Conservation (phyloP, 371 early-diverging fungal genomes). For the Saksenaea vasiformis region DNA sequence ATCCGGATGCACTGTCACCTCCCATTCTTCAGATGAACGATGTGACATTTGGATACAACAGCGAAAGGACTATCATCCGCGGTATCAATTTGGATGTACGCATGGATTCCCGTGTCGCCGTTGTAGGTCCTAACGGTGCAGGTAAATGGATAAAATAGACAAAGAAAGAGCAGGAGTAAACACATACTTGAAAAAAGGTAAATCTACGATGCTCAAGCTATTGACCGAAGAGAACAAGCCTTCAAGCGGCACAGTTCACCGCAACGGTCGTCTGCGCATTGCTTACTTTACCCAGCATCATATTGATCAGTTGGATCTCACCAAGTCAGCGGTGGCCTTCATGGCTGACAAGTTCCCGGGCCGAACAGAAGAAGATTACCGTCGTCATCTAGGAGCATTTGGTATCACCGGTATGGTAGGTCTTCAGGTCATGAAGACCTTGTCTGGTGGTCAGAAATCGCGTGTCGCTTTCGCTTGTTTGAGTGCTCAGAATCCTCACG, state of each 20-base stretch:
- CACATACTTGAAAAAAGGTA: slow-evolving; percentile 39
- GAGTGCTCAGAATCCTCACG: slow-evolving; percentile 90
- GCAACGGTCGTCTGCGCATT: slow-evolving; percentile 93
- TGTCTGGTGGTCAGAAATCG: slow-evolving; percentile 98
- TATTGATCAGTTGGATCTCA: slow-evolving; percentile 93
- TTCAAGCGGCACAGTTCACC: slow-evolving; percentile 75
- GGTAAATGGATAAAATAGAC: slow-evolving; percentile 57
- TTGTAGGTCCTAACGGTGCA: slow-evolving; percentile 91
- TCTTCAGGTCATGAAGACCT: slow-evolving; percentile 89
- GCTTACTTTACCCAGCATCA: slow-evolving; percentile 98
- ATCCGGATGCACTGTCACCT: slow-evolving; percentile 83
- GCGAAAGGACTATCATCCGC: slow-evolving; percentile 71
- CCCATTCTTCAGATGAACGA: slow-evolving; percentile 94
- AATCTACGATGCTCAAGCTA: slow-evolving; percentile 89
- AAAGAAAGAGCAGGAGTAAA: slow-evolving; percentile 14
- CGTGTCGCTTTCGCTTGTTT: slow-evolving; percentile 96
- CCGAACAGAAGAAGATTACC: slow-evolving; percentile 92
- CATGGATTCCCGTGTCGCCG: slow-evolving; percentile 95
- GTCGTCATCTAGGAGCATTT: slow-evolving; percentile 91
- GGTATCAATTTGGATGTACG: slow-evolving; percentile 90
- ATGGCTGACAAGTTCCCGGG: slow-evolving; percentile 89
- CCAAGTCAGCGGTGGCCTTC: slow-evolving; percentile 83
- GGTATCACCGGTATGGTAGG: slow-evolving; percentile 96
- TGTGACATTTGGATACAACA: slow-evolving; percentile 86
- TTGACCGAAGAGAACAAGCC: slow-evolving; percentile 86